Evolutionary conservation across 1,139 yeast species (phyloP).

Genomic region (Scheffersomyces titani): DNA sequence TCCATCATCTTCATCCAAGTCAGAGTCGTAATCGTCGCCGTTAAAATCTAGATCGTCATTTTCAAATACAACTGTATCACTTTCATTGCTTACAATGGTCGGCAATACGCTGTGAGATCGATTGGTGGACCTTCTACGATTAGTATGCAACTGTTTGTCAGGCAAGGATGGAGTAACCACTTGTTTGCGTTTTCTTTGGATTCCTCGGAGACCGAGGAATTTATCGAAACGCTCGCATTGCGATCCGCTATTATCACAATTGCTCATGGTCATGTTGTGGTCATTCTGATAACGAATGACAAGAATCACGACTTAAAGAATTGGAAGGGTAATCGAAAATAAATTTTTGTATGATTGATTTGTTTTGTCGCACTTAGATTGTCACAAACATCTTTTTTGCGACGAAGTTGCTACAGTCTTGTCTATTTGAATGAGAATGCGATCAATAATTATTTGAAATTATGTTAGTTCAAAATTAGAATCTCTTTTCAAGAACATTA

Average conservation of each 20-base stretch:
- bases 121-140: neutral
- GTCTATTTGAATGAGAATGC: neutral
- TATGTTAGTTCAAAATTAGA: neutral
- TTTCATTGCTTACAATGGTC: constrained; percentile 5
- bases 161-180: neutral
- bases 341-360: neutral
- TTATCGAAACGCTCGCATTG: neutral
- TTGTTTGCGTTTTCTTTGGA: neutral
- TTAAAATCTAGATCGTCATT: neutral
- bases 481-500: constrained; percentile 4
- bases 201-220: neutral
- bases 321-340: neutral
- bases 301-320: neutral
- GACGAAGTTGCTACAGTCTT: neutral
- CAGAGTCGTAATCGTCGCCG: neutral
- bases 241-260: neutral
- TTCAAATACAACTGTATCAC: constrained; percentile 2
- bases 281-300: neutral
- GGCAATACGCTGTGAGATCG: constrained; percentile 4
- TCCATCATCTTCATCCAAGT: neutral
- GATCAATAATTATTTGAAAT: neutral
- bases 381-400: neutral
- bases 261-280: neutral
- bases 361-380: neutral
- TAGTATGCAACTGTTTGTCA: neutral